Percentiles rank a stretch among this genome's conserved stretches.
Evolutionary conservation across 805 yeast species (phyloP).

Genomic region (Sugiyamaella mastotermitis): DNA sequence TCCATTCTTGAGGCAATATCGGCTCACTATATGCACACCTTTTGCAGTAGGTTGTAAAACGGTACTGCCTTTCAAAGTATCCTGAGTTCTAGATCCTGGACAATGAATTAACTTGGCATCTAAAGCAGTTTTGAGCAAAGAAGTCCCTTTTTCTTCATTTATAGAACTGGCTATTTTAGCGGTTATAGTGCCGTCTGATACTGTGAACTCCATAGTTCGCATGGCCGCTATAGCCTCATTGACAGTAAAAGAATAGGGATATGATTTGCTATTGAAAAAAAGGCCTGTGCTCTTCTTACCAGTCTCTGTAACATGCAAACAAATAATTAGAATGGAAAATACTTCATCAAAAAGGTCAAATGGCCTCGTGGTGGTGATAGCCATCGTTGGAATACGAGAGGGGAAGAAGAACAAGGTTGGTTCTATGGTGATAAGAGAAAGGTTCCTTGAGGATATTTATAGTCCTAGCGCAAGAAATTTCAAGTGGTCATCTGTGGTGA

Average conservation of each 20-base stretch:
- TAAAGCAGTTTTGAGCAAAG: constrained; percentile 4
- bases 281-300: background rate
- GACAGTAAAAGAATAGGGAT: background rate
- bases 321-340: background rate
- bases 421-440: no score
- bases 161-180: background rate
- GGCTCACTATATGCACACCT: constrained; percentile 66
- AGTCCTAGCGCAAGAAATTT: no score
- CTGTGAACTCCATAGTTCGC: background rate
- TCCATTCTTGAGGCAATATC: constrained; percentile 55
- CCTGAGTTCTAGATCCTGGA: constrained; percentile 67
- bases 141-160: background rate
- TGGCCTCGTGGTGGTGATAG: background rate
- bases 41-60: constrained; percentile 84
- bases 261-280: background rate
- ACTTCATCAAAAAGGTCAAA: background rate
- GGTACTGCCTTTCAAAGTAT: constrained; percentile 37
- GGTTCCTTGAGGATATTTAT: no score
- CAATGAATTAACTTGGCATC: constrained; percentile 47
- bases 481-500: no score
- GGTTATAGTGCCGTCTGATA: background rate
- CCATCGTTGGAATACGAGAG: no score
- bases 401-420: no score
- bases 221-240: background rate
- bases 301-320: background rate